phyloP scores from a whole-genome alignment of 2,329 filamentous ascomycete genomes.

The Diatrype stigma region DNA sequence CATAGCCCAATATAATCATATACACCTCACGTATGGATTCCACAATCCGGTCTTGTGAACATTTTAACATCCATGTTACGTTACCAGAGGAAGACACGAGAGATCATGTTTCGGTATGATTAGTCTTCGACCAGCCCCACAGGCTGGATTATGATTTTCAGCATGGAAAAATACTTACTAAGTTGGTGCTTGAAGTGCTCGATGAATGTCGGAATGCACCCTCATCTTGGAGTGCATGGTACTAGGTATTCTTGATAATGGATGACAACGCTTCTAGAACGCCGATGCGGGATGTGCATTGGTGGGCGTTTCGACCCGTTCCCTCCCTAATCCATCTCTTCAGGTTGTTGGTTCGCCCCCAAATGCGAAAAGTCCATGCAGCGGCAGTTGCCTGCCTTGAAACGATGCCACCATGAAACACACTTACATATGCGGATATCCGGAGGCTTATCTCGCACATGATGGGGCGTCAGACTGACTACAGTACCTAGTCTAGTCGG shows the following conservation, averaged over 20 bases:
- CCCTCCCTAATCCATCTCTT: neutral
- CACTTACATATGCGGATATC: neutral
- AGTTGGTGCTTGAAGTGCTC: too few species aligned
- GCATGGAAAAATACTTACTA: too few species aligned
- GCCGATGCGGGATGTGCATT: neutral
- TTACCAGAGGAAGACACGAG: neutral
- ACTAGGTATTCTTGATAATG: neutral
- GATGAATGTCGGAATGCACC: too few species aligned
- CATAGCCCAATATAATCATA: slow-evolving; percentile 8
- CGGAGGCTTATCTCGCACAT: too few species aligned
- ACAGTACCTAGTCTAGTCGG: too few species aligned
- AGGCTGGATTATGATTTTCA: too few species aligned
- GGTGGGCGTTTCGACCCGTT: neutral
- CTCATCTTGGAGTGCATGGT: too few species aligned
- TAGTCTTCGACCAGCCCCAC: neutral
- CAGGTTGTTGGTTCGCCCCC: neutral
- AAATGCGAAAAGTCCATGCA: neutral
- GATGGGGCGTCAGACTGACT: too few species aligned
- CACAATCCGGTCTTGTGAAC: too few species aligned
- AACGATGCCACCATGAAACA: too few species aligned
- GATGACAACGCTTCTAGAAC: neutral
- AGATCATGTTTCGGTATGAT: neutral
- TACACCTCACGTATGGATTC: neutral
- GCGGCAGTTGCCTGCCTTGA: neutral
- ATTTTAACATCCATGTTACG: too few species aligned